A percentile compares a stretch with the other conserved stretches of the same genome.
Conservation (phyloP, 2,329 filamentous ascomycete genomes). For the Zymoseptoria pseudotritici region DNA sequence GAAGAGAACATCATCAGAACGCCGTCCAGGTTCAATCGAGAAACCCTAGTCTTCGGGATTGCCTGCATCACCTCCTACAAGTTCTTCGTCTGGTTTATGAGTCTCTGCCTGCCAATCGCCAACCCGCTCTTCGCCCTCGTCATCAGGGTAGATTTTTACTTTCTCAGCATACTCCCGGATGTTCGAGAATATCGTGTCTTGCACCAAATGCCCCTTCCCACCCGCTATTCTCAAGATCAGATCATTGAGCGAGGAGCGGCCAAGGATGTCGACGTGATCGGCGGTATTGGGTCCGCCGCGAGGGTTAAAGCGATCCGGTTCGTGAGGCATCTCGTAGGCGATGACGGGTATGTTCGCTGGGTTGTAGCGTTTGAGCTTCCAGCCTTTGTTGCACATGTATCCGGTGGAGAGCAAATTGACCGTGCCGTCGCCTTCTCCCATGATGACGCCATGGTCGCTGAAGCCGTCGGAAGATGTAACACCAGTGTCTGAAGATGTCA, state of each 20-base stretch:
- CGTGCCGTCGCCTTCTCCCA: conserved; percentile 93
- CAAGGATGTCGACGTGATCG: conserved; percentile 95
- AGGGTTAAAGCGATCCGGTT: conserved; percentile 86
- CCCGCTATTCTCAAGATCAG: conserved; percentile 79
- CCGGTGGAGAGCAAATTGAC: conserved; percentile 86
- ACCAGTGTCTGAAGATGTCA: conserved; percentile 51
- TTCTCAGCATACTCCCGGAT: conserved; percentile 76
- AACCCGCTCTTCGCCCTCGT: conserved; percentile 3
- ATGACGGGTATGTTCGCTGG: conserved; percentile 74
- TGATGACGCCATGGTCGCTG: conserved; percentile 80
- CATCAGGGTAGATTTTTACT: conserved; percentile 40
- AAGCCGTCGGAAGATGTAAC: conserved; percentile 54
- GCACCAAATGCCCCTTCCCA: conserved; percentile 71
- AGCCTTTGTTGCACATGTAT: conserved; percentile 96
- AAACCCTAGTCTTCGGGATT: not conserved
- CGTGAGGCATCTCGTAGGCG: conserved; percentile 92
- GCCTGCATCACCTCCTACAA: not conserved
- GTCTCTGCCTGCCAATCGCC: not conserved
- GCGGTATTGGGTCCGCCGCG: conserved; percentile 63
- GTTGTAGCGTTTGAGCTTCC: conserved; percentile 90
- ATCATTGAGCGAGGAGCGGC: conserved; percentile 82
- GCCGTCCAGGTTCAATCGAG: not conserved
- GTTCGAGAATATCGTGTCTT: conserved; percentile 69
- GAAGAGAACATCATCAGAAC: not conserved
- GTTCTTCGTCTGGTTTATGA: not conserved